phyloP scores from a whole-genome alignment of 371 early-diverging fungal species.

The Phascolomyces articulosus region DNA sequence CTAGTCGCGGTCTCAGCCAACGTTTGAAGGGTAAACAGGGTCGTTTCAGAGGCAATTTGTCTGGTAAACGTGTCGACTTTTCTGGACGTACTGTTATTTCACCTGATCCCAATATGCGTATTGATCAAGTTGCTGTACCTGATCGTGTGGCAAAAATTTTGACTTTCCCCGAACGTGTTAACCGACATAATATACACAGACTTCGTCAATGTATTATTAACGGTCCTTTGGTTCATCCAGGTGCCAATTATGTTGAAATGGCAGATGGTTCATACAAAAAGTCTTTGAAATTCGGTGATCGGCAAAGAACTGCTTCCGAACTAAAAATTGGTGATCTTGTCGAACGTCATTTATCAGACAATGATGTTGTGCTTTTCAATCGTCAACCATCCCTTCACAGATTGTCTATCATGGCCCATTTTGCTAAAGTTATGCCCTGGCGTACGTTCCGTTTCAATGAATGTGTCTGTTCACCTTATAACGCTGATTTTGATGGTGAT shows the following conservation, averaged over 20 bases:
- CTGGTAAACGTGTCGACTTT: constrained; percentile 99
- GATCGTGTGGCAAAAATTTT: constrained; percentile 93
- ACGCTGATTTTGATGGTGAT: constrained; percentile 99
- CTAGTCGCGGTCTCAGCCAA: constrained; percentile 93
- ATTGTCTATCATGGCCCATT: constrained; percentile 99
- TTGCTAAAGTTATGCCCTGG: constrained; percentile 95
- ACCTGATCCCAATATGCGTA: constrained; percentile 99
- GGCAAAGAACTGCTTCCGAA: constrained; percentile 70
- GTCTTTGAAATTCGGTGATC: constrained; percentile 78
- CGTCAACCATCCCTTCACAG: constrained; percentile 99
- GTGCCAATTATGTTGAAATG: constrained; percentile 89
- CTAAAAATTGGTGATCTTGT: constrained; percentile 94
- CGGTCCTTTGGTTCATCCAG: constrained; percentile 94
- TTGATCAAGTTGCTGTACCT: constrained; percentile 99
- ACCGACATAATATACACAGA: constrained; percentile 83
- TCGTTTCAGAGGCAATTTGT: constrained; percentile 99
- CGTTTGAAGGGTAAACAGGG: constrained; percentile 99
- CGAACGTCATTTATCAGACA: constrained; percentile 96
- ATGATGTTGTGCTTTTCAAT: constrained; percentile 99
- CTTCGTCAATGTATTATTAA: constrained; percentile 85
- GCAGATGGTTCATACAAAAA: constrained; percentile 58
- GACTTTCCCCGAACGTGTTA: constrained; percentile 98
- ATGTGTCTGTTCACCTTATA: constrained; percentile 99
- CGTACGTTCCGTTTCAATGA: constrained; percentile 99
- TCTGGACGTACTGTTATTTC: constrained; percentile 99